Percentiles rank a stretch among this genome's conserved stretches.
These are phyloP conservation scores for Plasmodium vivax DNA, from an alignment of 169 alveolate species.

Conservation along the genomic window DNA sequence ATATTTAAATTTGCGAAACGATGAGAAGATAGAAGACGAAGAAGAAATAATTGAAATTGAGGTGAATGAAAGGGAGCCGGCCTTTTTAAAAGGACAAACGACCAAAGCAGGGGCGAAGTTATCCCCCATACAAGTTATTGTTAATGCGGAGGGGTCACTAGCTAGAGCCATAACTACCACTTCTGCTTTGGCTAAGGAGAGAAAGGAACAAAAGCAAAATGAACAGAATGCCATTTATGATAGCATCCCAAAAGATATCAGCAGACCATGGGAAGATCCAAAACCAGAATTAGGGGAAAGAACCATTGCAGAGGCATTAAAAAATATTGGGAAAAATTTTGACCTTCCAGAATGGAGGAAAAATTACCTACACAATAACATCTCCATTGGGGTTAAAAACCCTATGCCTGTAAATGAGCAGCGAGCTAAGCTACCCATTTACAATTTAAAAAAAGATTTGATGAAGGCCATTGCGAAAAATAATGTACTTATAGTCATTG, in stretches of 20 bases:
- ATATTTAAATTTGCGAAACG: slow-evolving; percentile 25
- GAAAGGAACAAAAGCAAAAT: slow-evolving; percentile 83
- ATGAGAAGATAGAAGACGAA: slow-evolving; percentile 78
- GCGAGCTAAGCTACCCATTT: slow-evolving; percentile 96
- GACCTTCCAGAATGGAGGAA: slow-evolving; percentile 94
- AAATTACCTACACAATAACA: slow-evolving; percentile 83
- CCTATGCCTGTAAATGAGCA: slow-evolving; percentile 92
- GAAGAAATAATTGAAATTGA: slow-evolving; percentile 88
- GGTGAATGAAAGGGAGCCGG: slow-evolving; percentile 94
- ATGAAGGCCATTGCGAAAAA: slow-evolving; percentile 92
- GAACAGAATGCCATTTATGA: slow-evolving; percentile 89
- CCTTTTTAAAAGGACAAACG: slow-evolving; percentile 96
- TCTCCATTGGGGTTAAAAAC: slow-evolving; percentile 84
- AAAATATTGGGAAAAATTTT: slow-evolving; percentile 81
- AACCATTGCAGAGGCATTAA: slow-evolving; percentile 86
- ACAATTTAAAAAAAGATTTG: slow-evolving; percentile 91
- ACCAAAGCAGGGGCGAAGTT: slow-evolving; percentile 91
- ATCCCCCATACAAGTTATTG: slow-evolving; percentile 92
- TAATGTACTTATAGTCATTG: slow-evolving; percentile 96
- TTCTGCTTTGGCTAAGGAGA: slow-evolving; percentile 92
- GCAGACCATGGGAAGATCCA: slow-evolving; percentile 93
- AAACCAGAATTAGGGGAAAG: slow-evolving; percentile 93
- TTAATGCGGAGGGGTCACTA: slow-evolving; percentile 94
- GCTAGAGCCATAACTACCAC: slow-evolving; percentile 92
- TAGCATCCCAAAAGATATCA: slow-evolving; percentile 91